These are phyloP conservation scores for Phytophthora citricola DNA, from an alignment of 352 stramenopile genomes.

Conservation along the genomic window DNA sequence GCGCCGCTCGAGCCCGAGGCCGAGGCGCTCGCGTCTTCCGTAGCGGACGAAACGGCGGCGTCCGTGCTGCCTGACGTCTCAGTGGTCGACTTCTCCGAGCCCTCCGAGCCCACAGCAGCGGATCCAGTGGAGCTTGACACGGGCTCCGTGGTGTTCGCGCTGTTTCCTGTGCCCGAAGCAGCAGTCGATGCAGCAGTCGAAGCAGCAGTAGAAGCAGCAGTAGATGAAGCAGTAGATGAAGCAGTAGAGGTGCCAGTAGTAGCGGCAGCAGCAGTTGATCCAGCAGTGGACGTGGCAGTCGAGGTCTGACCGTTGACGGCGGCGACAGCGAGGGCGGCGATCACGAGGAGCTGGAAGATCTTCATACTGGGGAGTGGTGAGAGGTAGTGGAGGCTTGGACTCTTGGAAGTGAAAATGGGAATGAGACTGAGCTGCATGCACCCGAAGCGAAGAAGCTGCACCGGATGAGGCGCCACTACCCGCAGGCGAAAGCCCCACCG, in stretches of 20 bases:
- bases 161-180: slow-evolving; percentile 4
- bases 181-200: slow-evolving; percentile 6
- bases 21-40: slow-evolving; percentile 6
- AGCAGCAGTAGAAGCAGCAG: slow-evolving; percentile 7
- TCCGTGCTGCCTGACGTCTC: slow-evolving; percentile 3
- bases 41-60: not conserved
- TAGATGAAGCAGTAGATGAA: slow-evolving; percentile 4
- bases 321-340: slow-evolving; percentile 32
- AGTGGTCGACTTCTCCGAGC: not conserved
- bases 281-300: slow-evolving; percentile 4
- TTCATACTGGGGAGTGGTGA: slow-evolving; percentile 24
- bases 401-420: slow-evolving; percentile 24
- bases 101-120: slow-evolving; percentile 2
- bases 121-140: slow-evolving; percentile 1
- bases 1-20: slow-evolving; percentile 18
- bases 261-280: slow-evolving; percentile 1
- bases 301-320: slow-evolving; percentile 31
- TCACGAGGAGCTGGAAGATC: slow-evolving; percentile 35
- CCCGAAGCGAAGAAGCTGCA: not conserved
- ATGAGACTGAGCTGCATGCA: slow-evolving; percentile 15
- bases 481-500: slow-evolving; percentile 3
- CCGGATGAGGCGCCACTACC: not conserved
- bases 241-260: slow-evolving; percentile 12
- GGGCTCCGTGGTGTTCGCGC: slow-evolving; percentile 8
- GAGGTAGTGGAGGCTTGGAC: slow-evolving; percentile 21